phyloP scores from a whole-genome alignment of 2,329 filamentous ascomycete species.

The Periconia digitata region DNA sequence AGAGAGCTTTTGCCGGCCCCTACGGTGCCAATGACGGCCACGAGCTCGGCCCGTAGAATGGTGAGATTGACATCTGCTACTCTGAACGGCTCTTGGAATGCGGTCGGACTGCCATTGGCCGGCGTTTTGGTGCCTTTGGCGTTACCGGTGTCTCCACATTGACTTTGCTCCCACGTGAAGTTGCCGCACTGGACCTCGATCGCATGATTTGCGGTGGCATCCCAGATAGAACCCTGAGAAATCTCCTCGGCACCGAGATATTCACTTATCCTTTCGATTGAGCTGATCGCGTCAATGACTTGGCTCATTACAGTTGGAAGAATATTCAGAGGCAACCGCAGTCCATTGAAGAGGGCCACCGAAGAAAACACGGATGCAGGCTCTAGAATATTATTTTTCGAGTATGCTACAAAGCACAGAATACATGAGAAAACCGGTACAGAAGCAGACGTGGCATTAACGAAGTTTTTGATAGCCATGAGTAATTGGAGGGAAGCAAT shows the following conservation, averaged over 20 bases:
- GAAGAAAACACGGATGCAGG: constrained; percentile 89
- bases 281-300: constrained; percentile 85
- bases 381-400: constrained; percentile 67
- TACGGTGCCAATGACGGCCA: constrained; percentile 86
- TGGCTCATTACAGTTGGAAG: constrained; percentile 87
- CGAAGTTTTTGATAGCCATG: constrained; percentile 78
- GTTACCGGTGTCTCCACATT: constrained; percentile 53
- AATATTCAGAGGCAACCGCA: constrained; percentile 87
- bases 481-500: constrained; percentile 82
- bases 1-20: constrained; percentile 90
- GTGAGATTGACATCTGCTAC: constrained; percentile 68
- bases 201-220: constrained; percentile 54
- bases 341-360: constrained; percentile 86
- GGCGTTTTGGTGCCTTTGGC: constrained; percentile 28
- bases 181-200: constrained; percentile 71
- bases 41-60: constrained; percentile 72
- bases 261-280: constrained; percentile 80
- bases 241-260: constrained; percentile 86
- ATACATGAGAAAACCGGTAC: constrained; percentile 94
- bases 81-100: constrained; percentile 64
- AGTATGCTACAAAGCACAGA: constrained; percentile 85
- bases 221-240: constrained; percentile 67
- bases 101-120: constrained; percentile 52
- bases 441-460: constrained; percentile 81
- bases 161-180: constrained; percentile 82